Percentiles rank a stretch among this genome's conserved stretches.
Evolutionary conservation across 2,329 filamentous ascomycete species (phyloP).

Genomic region (Xylaria sp.): DNA sequence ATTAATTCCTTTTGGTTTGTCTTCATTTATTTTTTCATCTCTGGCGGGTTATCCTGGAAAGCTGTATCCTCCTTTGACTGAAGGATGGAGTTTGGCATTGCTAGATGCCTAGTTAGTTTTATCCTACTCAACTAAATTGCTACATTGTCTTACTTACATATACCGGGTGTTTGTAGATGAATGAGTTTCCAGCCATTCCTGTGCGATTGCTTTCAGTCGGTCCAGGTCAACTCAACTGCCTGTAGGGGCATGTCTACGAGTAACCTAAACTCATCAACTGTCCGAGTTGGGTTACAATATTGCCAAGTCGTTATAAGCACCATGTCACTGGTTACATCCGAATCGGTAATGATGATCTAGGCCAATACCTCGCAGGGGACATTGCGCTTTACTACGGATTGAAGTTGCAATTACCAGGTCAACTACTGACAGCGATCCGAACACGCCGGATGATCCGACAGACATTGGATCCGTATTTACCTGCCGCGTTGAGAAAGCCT

Average conservation of each 20-base stretch:
- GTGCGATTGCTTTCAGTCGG: conserved; percentile 1
- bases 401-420: conserved; percentile 13
- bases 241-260: background rate
- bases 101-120: too few relatives aligned
- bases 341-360: conserved; percentile 12
- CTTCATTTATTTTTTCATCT: too few relatives aligned
- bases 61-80: too few relatives aligned
- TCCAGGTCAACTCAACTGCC: background rate
- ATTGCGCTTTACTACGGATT: background rate
- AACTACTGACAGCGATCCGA: background rate
- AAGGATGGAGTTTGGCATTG: too few relatives aligned
- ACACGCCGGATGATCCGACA: conserved; percentile 4
- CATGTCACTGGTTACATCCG: background rate
- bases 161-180: too few relatives aligned
- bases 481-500: background rate
- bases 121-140: too few relatives aligned
- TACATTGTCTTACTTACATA: too few relatives aligned
- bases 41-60: too few relatives aligned
- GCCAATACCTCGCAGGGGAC: conserved; percentile 1
- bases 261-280: background rate
- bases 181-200: background rate
- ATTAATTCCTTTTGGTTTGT: too few relatives aligned
- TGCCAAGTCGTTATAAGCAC: background rate
- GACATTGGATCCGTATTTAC: background rate
- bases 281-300: conserved; percentile 24